Base-by-base conservation (phyloP, 1,284 basidiomycete genomes). In the Neonothopanus nambi region DNA sequence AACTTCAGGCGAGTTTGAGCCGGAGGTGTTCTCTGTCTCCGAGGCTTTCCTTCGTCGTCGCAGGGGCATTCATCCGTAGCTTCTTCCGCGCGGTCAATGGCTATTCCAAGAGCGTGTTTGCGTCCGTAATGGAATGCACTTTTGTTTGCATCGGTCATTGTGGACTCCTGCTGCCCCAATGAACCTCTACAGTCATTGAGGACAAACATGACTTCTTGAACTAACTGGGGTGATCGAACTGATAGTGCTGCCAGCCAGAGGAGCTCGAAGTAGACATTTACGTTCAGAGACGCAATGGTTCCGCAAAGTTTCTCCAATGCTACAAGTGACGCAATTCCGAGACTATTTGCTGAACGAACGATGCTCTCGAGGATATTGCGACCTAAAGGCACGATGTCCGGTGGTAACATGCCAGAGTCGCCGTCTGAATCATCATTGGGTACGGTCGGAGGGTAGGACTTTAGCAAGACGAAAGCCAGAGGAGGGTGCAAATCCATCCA, bases 41-140 rank as follows among this genome's bases (percentile, higher is more conserved):
- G 69, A 5, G 78, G 80, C 48, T 71, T 68, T 3, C 84, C 84
- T 18, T 71, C 65, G 15, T 84, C 81, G 54, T 84, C 77, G 55
- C 84, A 85, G 4, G 84, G 83, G 62, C 83, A 87, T 59, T 79
- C 74, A 55, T 85, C 82, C 1, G 76, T 75, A 6, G 84, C 84
- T 59, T 86, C 84, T 59, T 87, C 82, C 2, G 80, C 82, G 7
- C 81, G 74, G 56, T 86, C 83, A 49, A 84, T 81, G 0, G 74
- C 75, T 30, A 86, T 71, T 3, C 74, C 77, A 1, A 85, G 70
- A 0, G 78, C 76, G 39, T 83, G 75, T 47, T 78, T 79, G 57
- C 80, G 78, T 2, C 74, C 76, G 60, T 85, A 82, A 43, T 52
- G 5, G 24, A 21, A n/a, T 4, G 46, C 18, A 20, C 17, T 35